These are phyloP conservation scores for Yamadazyma atmosphaerica DNA, from an alignment of 1,139 yeast species.

Conservation along the genomic window DNA sequence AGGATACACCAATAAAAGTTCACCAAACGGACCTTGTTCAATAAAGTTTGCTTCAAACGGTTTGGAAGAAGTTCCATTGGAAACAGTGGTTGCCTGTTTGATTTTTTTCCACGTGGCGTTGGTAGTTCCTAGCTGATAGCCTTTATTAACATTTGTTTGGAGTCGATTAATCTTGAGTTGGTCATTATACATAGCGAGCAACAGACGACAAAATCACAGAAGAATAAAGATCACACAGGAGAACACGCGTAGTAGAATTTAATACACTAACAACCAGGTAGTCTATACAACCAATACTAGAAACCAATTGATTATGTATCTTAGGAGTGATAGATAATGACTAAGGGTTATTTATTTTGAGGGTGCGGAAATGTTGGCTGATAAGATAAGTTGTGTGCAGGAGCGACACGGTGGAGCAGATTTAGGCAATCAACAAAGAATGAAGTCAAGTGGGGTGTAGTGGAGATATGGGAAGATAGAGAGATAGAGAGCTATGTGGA, in stretches of 20 bases:
- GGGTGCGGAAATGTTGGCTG: neutral
- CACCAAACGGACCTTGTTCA: conserved; percentile 48
- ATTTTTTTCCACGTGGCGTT: conserved; percentile 48
- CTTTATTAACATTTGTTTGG: conserved; percentile 28
- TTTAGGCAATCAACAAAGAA: neutral
- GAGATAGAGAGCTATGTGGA: too few species aligned
- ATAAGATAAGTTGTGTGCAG: conserved; percentile 2
- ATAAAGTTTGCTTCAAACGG: conserved; percentile 16
- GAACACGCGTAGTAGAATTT: too few species aligned
- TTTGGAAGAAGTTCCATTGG: conserved; percentile 4
- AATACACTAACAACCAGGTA: too few species aligned
- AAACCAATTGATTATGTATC: too few species aligned
- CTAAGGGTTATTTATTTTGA: neutral
- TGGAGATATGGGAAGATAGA: neutral
- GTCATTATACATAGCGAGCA: conserved; percentile 13
- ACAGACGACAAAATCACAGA: too few species aligned
- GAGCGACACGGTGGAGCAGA: neutral
- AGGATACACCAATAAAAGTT: conserved; percentile 38
- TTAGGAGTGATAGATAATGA: neutral
- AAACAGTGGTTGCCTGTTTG: conserved; percentile 31
- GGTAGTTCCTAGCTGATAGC: conserved; percentile 41
- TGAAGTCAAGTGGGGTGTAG: neutral
- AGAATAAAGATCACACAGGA: neutral
- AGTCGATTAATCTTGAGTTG: conserved; percentile 22
- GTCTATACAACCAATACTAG: too few species aligned